A percentile compares a stretch with the other conserved stretches of the same genome.
Evolutionary conservation across 805 yeast species (phyloP).

Genomic region (Candida yuanshanica): DNA sequence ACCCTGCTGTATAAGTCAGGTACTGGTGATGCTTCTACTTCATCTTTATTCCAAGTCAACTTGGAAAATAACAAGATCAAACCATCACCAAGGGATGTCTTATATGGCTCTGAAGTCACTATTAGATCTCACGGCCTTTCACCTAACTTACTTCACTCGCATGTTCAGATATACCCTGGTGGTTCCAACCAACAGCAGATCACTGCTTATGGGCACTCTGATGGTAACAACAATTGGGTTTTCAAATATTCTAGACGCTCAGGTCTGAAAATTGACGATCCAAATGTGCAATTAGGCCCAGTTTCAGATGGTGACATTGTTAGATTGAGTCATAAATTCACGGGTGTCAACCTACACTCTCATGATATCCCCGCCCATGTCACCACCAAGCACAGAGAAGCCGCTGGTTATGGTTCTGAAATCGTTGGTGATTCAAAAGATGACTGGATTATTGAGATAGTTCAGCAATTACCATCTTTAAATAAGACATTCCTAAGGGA

Average conservation of each 20-base stretch:
- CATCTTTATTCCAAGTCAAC: constrained; percentile 86
- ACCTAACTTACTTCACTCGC: constrained; percentile 83
- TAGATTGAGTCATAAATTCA: constrained; percentile 56
- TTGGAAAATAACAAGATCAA: constrained; percentile 61
- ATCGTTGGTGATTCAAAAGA: constrained; percentile 74
- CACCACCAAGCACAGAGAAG: constrained; percentile 68
- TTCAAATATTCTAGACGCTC: constrained; percentile 52
- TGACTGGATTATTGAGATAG: constrained; percentile 86
- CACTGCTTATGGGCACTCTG: constrained; percentile 74
- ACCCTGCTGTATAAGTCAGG: constrained; percentile 71
- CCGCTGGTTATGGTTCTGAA: constrained; percentile 77
- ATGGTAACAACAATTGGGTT: constrained; percentile 64
- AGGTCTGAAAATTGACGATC: constrained; percentile 12
- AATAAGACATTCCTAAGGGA: constrained; percentile 34
- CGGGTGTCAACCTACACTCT: constrained; percentile 65
- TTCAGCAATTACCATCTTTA: constrained; percentile 41
- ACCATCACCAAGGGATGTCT: constrained; percentile 63
- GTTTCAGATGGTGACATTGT: constrained; percentile 55
- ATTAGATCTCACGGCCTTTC: constrained; percentile 62
- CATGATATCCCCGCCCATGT: constrained; percentile 65
- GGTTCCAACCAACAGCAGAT: constrained; percentile 77
- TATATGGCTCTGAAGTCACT: constrained; percentile 45
- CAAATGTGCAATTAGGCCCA: constrained; percentile 24
- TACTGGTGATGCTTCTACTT: constrained; percentile 88
- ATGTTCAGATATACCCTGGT: constrained; percentile 64